Evolutionary conservation across 1,284 basidiomycete genomes (phyloP).

Genomic region (Filobasidium uniguttulatum): DNA sequence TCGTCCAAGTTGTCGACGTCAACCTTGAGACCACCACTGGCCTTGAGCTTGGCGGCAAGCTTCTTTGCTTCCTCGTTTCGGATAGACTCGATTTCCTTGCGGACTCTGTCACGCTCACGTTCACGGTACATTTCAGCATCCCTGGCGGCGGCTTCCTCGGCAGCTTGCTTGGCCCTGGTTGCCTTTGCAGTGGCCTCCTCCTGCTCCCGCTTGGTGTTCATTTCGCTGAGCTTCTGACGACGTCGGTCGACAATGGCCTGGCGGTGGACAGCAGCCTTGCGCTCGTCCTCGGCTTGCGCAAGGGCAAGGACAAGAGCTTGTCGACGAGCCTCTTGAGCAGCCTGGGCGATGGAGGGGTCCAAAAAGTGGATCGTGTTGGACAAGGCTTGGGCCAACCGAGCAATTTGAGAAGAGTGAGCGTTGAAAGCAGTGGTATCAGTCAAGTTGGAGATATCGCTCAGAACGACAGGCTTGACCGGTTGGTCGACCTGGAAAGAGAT

Average conservation of each 20-base stretch:
- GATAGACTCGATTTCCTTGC: conserved; percentile 70
- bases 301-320: conserved; percentile 37
- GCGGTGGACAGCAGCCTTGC: conserved; percentile 60
- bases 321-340: conserved; percentile 23
- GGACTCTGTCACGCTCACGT: conserved; percentile 64
- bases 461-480: conserved; percentile 20
- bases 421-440: conserved; percentile 36
- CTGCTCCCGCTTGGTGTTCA: conserved; percentile 73
- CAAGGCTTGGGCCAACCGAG: conserved; percentile 57
- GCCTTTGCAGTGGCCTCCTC: conserved; percentile 75
- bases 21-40: conserved; percentile 72
- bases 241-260: conserved; percentile 73
- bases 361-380: conserved; percentile 52
- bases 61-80: conserved; percentile 75
- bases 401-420: conserved; percentile 55
- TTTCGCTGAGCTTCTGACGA: conserved; percentile 74
- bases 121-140: conserved; percentile 55
- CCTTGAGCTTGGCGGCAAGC: conserved; percentile 72
- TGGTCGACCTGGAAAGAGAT: conserved; percentile 71
- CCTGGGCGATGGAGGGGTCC: conserved; percentile 33
- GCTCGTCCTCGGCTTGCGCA: conserved; percentile 46
- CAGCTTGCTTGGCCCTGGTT: conserved; percentile 54
- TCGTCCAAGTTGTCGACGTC: conserved; percentile 61
- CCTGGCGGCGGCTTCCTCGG: conserved; percentile 56
- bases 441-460: conserved; percentile 23